Conservation (phyloP, 1,284 basidiomycete genomes). For the Apiotrichum domesticum region DNA sequence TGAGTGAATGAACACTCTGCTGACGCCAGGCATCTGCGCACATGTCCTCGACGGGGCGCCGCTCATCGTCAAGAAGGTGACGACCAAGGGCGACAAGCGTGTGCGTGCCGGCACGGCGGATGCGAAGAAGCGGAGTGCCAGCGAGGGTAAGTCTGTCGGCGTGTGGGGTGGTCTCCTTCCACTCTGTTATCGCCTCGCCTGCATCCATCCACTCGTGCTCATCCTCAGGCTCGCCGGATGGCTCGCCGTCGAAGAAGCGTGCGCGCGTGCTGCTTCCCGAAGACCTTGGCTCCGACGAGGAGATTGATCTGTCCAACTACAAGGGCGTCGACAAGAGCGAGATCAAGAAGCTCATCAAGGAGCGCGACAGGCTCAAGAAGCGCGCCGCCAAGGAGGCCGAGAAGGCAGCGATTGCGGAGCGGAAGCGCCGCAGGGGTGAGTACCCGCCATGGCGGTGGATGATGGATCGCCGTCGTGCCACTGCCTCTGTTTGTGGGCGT, state of each 20-base stretch:
- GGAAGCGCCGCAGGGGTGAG: conserved; percentile 63
- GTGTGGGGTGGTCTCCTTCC: background rate
- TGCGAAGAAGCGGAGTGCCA: conserved; percentile 29
- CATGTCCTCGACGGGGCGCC: conserved; percentile 53
- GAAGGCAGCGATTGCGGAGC: conserved; percentile 51
- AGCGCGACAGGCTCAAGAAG: conserved; percentile 54
- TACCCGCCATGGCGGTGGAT: conserved; percentile 1
- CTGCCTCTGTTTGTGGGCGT: background rate
- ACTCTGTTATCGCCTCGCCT: too few species aligned
- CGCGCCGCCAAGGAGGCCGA: conserved; percentile 58
- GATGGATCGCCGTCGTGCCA: too few species aligned
- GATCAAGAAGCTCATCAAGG: conserved; percentile 38
- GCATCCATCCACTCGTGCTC: background rate
- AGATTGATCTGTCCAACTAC: conserved; percentile 18
- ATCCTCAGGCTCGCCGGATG: conserved; percentile 14
- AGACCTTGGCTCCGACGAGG: conserved; percentile 18
- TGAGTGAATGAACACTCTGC: too few species aligned
- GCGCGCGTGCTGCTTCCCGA: conserved; percentile 48
- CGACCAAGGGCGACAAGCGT: conserved; percentile 55
- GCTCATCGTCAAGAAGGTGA: conserved; percentile 47
- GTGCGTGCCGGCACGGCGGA: conserved; percentile 19
- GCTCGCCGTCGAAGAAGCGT: conserved; percentile 26
- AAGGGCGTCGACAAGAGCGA: conserved; percentile 38
- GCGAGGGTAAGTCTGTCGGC: conserved; percentile 30
- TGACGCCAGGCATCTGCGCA: conserved; percentile 56